Conservation (phyloP, 495 filamentous ascomycete genomes). For the Tuber calosporum region DNA sequence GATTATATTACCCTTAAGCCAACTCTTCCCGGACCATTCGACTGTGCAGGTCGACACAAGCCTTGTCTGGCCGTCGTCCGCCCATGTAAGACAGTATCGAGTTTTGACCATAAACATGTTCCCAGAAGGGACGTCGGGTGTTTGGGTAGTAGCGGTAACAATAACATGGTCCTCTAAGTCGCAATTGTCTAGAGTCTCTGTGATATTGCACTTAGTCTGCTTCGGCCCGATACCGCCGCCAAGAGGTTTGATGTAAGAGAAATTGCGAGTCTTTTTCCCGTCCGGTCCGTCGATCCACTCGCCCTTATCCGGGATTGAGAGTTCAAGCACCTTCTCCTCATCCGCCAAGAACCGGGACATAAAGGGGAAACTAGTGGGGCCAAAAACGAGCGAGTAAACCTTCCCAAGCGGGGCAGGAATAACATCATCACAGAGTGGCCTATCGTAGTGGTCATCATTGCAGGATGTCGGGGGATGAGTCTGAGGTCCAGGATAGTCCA, state of each 20-base stretch:
- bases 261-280: constrained; percentile 65
- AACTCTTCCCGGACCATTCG: constrained; percentile 97
- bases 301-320: constrained; percentile 56
- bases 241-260: constrained; percentile 88
- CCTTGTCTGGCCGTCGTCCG: constrained; percentile 70
- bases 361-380: constrained; percentile 66
- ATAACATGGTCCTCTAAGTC: constrained; percentile 83
- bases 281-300: constrained; percentile 60
- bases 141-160: constrained; percentile 73
- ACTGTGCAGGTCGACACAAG: constrained; percentile 79
- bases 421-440: constrained; percentile 72
- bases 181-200: constrained; percentile 67
- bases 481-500: constrained; percentile 80
- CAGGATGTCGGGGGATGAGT: constrained; percentile 80
- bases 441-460: constrained; percentile 76
- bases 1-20: constrained; percentile 71
- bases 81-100: constrained; percentile 90
- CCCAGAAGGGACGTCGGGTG: constrained; percentile 89
- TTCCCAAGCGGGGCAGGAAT: constrained; percentile 86
- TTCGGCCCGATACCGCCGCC: constrained; percentile 77
- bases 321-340: constrained; percentile 81
- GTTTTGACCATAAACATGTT: constrained; percentile 89
- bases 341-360: constrained; percentile 76
- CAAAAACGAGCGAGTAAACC: constrained; percentile 81
- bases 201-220: constrained; percentile 90